phyloP scores from a whole-genome alignment of 2,329 filamentous ascomycete species.

The Sphaerulina musiva region DNA sequence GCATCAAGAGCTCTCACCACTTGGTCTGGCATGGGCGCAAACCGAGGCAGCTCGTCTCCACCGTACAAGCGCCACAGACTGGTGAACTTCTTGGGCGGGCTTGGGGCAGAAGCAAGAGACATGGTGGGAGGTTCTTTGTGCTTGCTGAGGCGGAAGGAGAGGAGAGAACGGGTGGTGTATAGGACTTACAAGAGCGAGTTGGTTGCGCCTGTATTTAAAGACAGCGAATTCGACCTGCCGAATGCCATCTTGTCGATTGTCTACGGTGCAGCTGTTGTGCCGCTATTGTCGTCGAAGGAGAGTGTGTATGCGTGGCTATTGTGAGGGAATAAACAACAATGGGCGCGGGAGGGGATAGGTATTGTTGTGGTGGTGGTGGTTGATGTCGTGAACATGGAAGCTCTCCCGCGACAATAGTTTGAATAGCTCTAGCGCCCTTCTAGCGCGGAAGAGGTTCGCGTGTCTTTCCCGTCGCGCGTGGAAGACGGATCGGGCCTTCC shows the following conservation, averaged over 20 bases:
- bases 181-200: slow-evolving; percentile 35
- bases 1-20: slow-evolving; percentile 1
- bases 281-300: not conserved
- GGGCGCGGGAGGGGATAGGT: not conserved
- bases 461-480: too few relatives aligned
- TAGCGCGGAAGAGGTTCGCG: too few relatives aligned
- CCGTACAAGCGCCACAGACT: not conserved
- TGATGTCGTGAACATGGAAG: not conserved
- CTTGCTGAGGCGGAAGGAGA: not conserved
- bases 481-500: too few relatives aligned
- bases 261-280: not conserved
- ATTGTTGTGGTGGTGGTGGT: not conserved
- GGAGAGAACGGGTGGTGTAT: not conserved
- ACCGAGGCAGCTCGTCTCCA: slow-evolving; percentile 1
- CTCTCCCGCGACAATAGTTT: too few relatives aligned
- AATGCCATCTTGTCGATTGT: not conserved
- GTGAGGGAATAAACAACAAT: not conserved
- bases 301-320: not conserved
- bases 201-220: slow-evolving; percentile 48
- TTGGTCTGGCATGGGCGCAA: slow-evolving; percentile 12
- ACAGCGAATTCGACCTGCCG: slow-evolving; percentile 42
- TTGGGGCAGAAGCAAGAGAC: not conserved
- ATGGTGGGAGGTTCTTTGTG: not conserved
- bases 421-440: too few relatives aligned
- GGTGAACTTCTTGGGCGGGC: not conserved